Evolutionary conservation across 2,329 filamentous ascomycete species (phyloP).

Genomic region (Neofusicoccum umdonicola): DNA sequence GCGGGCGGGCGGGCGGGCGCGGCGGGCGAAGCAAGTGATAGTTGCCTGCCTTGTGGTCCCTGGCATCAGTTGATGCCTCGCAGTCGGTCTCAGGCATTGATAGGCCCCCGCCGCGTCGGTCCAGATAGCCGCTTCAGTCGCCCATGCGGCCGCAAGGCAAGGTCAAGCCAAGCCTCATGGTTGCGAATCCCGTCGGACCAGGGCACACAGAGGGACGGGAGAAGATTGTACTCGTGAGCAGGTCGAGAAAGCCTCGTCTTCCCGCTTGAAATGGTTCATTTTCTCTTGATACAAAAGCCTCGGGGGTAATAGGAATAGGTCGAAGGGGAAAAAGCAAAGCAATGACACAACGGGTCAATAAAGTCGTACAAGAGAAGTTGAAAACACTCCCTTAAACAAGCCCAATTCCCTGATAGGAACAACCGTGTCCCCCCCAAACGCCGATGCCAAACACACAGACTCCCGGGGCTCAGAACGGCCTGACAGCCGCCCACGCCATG

Average conservation of each 20-base stretch:
- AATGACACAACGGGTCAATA: not conserved
- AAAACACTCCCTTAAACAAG: not conserved
- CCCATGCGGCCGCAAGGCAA: no score
- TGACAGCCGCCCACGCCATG: slow-evolving; percentile 9
- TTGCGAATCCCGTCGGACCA: not conserved
- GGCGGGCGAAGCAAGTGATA: not conserved
- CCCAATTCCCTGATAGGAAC: slow-evolving; percentile 3
- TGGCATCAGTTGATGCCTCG: not conserved
- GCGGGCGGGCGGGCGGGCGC: not conserved
- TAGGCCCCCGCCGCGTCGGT: no score
- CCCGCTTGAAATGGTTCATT: not conserved
- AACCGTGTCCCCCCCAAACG: not conserved
- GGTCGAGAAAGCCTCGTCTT: not conserved
- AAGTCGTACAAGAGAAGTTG: slow-evolving; percentile 7
- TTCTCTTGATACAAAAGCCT: not conserved
- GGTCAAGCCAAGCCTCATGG: no score
- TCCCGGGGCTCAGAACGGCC: not conserved
- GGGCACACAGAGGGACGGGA: not conserved
- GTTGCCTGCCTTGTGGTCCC: not conserved
- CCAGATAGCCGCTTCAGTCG: no score
- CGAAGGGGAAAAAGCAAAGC: not conserved
- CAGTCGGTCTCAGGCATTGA: not conserved
- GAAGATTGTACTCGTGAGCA: no score
- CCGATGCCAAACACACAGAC: slow-evolving; percentile 8
- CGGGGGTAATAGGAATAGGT: not conserved